Evolutionary conservation across 2,329 filamentous ascomycete species (phyloP), one percentile per base, ranked within the genome.

Genomic region (Trichophyton verrucosum): DNA sequence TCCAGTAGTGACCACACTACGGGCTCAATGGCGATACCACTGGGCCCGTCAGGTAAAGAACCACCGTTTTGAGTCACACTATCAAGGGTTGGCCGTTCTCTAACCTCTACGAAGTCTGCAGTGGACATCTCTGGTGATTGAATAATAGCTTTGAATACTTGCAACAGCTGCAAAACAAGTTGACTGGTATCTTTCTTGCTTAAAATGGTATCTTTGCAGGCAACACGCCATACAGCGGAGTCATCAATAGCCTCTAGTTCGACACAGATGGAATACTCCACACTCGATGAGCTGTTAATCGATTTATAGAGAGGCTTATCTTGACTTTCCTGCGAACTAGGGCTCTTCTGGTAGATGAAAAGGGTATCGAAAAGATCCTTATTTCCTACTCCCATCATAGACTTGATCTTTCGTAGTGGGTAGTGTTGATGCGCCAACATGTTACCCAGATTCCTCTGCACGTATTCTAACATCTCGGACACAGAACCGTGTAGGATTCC

Each of bases 241-340:
- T 81, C 73, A 0, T 73, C 75, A 0, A 81, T 71, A 4, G 82
- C 73, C 69, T 95, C 89, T 70, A 94, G 84, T 73, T 96, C 91
- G 1, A 89, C 81, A 66, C 89, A 94, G 2, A 95, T 74, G 0
- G 89, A 86, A 70, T 91, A 95, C 64, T 95, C 90, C 0, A 92
- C 84, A 22, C 85, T 81, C 0, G 89, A 86, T 2, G 76, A 74
- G 0, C 86, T 83, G 15, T 80, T 77, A 1, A 88, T 71, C 1
- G 88, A 90, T 42, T 76, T 78, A 65, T 88, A 84, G 2, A 92
- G 69, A 0, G 66, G 58, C 1, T 68, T 47, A 0, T 60, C 55
- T 1, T 65, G 60, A 0, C 9, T 40, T n/a, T 49, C 38, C 30
- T 64, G 3, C 62, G 66, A 64, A 68, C 80, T 70, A 1, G 76